A percentile compares a stretch with the other conserved stretches of the same genome.
Evolutionary conservation across 371 early-diverging fungal genomes (phyloP).

Genomic region (Mortierella sp.): DNA sequence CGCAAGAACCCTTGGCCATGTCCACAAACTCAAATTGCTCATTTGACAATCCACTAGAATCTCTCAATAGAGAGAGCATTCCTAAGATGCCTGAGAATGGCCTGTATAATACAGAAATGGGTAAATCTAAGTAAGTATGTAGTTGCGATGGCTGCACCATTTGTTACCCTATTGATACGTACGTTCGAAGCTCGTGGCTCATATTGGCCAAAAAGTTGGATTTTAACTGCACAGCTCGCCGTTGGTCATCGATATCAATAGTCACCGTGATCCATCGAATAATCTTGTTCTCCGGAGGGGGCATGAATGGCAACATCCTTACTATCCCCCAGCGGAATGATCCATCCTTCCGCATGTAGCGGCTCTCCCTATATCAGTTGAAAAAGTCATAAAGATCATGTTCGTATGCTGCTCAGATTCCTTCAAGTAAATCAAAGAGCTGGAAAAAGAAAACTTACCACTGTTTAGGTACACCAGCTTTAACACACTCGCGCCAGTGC

Average conservation of each 20-base stretch:
- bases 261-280: slow-evolving; percentile 53
- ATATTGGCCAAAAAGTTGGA: slow-evolving; percentile 72
- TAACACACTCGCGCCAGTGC: slow-evolving; percentile 37
- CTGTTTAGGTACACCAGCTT: slow-evolving; percentile 37
- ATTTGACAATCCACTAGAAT: slow-evolving; percentile 61
- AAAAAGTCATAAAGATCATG: too few relatives aligned
- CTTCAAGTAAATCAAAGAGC: not conserved
- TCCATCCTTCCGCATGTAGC: slow-evolving; percentile 41
- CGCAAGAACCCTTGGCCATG: slow-evolving; percentile 70
- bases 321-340: slow-evolving; percentile 46
- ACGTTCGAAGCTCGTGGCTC: slow-evolving; percentile 59
- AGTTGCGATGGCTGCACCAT: not conserved
- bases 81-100: slow-evolving; percentile 73
- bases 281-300: slow-evolving; percentile 27
- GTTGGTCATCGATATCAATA: slow-evolving; percentile 53
- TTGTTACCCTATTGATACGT: slow-evolving; percentile 4
- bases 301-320: slow-evolving; percentile 46
- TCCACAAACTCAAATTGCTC: slow-evolving; percentile 72
- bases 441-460: slow-evolving; percentile 25
- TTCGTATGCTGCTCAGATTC: too few relatives aligned
- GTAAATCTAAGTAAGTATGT: not conserved
- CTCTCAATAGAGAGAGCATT: slow-evolving; percentile 68
- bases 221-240: slow-evolving; percentile 48
- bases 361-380: slow-evolving; percentile 51
- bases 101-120: slow-evolving; percentile 27